These are phyloP conservation scores for Exsudoporus frostii DNA, from an alignment of 768 basidiomycete species.

Conservation along the genomic window DNA sequence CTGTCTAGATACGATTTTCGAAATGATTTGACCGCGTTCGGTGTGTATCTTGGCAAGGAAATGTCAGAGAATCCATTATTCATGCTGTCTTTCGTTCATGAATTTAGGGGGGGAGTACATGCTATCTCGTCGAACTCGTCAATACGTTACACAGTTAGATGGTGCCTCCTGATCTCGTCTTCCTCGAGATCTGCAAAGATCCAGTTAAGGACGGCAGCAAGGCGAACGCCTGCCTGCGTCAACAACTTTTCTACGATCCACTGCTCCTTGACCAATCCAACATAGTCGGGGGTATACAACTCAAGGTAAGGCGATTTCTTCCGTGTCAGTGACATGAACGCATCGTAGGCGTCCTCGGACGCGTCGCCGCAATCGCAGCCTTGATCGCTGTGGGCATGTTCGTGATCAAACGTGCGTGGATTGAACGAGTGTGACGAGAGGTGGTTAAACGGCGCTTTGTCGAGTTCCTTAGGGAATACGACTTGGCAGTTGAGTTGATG, in stretches of 20 bases:
- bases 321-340: neutral
- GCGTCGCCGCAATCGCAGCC: neutral
- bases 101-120: neutral
- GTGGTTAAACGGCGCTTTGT: constrained; percentile 24
- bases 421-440: constrained; percentile 34
- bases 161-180: neutral
- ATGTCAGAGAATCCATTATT: neutral
- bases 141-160: constrained; percentile 4
- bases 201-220: constrained; percentile 80
- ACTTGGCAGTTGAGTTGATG: constrained; percentile 80
- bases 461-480: constrained; percentile 74
- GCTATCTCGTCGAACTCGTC: neutral
- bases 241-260: constrained; percentile 81
- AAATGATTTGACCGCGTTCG: neutral
- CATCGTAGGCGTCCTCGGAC: neutral
- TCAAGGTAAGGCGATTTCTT: constrained; percentile 49
- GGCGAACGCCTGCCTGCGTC: constrained; percentile 77
- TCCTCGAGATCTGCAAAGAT: constrained; percentile 42
- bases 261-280: constrained; percentile 60
- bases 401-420: neutral
- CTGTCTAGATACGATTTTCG: neutral
- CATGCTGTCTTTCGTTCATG: neutral
- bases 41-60: neutral
- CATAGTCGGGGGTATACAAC: constrained; percentile 79
- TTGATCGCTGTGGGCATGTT: neutral